Conservation (phyloP, 2,329 filamentous ascomycete genomes). For the Pseudopithomyces chartarum region DNA sequence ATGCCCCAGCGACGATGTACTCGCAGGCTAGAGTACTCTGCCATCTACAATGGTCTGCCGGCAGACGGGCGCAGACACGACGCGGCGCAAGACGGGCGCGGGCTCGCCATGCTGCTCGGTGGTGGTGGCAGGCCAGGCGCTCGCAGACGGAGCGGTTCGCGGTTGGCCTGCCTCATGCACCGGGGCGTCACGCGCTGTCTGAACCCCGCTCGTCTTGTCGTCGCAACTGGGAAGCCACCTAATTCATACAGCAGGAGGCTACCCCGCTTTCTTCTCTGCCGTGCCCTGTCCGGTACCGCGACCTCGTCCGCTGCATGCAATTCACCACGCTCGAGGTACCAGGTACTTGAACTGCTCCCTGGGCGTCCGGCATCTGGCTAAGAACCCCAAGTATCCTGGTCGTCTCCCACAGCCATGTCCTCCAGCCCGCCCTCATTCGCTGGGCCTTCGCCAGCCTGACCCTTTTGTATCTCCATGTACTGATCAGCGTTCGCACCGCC, state of each 20-base stretch:
- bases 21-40: too few relatives aligned
- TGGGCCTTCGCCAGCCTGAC: constrained; percentile 41
- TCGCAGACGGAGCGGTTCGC: neutral
- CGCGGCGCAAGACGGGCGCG: neutral
- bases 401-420: constrained; percentile 38
- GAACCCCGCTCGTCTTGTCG: constrained; percentile 27
- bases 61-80: too few relatives aligned
- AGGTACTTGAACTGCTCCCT: constrained; percentile 20
- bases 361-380: constrained; percentile 32
- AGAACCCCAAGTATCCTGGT: constrained; percentile 35
- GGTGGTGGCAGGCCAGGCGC: too few relatives aligned
- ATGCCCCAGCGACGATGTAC: too few relatives aligned
- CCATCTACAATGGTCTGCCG: too few relatives aligned
- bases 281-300: constrained; percentile 30
- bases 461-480: constrained; percentile 46
- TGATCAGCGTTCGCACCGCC: constrained; percentile 44
- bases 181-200: constrained; percentile 5
- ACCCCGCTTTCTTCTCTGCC: constrained; percentile 45
- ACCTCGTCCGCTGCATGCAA: constrained; percentile 20
- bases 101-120: neutral
- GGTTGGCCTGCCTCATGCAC: constrained; percentile 7
- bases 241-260: constrained; percentile 38
- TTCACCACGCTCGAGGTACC: constrained; percentile 27
- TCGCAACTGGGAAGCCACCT: constrained; percentile 44
- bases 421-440: constrained; percentile 38